Percentiles rank a stretch among this genome's conserved stretches.
phyloP scores from a whole-genome alignment of 371 early-diverging fungal species.

The Parasitella parasitica region DNA sequence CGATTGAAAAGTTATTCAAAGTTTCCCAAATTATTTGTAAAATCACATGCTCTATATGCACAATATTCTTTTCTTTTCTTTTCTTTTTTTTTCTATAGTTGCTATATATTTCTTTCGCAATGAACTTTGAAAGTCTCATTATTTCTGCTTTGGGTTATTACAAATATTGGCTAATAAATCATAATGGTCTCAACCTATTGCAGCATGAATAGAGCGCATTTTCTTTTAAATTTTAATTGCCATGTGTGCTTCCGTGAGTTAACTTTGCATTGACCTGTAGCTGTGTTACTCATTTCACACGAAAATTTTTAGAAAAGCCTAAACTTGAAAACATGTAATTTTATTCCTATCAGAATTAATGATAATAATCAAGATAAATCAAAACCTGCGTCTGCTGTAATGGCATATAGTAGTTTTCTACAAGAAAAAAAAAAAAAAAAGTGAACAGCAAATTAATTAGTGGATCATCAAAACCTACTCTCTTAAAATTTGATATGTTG shows the following conservation, averaged over 20 bases:
- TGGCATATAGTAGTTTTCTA: constrained; percentile 85
- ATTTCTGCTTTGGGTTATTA: too few relatives aligned
- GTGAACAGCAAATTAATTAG: not conserved
- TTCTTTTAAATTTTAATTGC: too few relatives aligned
- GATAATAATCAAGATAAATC: constrained; percentile 72
- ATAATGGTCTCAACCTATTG: too few relatives aligned
- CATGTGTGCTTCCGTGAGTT: too few relatives aligned
- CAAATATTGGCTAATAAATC: too few relatives aligned
- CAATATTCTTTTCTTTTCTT: not conserved
- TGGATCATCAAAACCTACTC: constrained; percentile 53
- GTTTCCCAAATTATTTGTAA: constrained; percentile 16
- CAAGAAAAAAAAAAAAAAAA: not conserved
- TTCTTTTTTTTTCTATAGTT: not conserved
- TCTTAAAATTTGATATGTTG: constrained; percentile 52
- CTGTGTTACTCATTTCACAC: too few relatives aligned
- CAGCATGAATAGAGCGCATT: too few relatives aligned
- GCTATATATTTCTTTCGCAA: not conserved
- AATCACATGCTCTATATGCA: not conserved
- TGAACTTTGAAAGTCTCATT: too few relatives aligned
- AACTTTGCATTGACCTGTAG: too few relatives aligned
- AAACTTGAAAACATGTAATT: too few relatives aligned
- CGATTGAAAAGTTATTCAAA: constrained; percentile 35
- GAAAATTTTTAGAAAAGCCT: too few relatives aligned
- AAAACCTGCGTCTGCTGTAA: constrained; percentile 90
- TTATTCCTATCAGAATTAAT: too few relatives aligned